Base-by-base conservation (phyloP, 805 yeast species). In the Pichia manshurica region DNA sequence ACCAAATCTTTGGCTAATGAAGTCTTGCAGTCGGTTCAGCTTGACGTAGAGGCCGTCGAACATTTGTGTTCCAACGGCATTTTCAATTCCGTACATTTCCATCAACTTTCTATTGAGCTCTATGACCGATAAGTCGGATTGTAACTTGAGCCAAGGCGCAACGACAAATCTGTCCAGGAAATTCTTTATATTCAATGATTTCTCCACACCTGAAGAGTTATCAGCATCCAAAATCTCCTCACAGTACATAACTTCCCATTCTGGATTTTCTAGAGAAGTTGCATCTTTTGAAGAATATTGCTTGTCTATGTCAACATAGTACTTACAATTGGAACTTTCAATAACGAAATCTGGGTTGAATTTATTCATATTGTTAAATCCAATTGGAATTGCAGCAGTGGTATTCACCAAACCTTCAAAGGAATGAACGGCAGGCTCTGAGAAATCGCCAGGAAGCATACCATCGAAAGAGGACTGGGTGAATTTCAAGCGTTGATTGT, bases 391-490 rank as follows among this genome's bases (percentile, higher is more conserved):
- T 1, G 55, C 51, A 20, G 84, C 71, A 0, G 85, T 74, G 0
- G 70, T 53, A 2, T 60, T 53, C 9, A 56, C 41, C 17, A 62
- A 53, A 5, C 55, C 56, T 13, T 60, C 58, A 44, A 58, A 51
- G 1, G 56, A 42, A 16, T 47, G 35, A 1, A 32, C 9, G 13
- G 34, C 31, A 3, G 66, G 58, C 23, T 66, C 95, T 4, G 62
- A 58, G 59, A 90, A 91, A 57, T 87, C 93, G 3, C 95, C 95
- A 0, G 98, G 98, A 32, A 91, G 68, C 51, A 90, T 68, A 0
- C 97, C 97, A 61, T 82, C 78, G 65, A 90, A 91, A 1, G 91
- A 93, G 48, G 88, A 81, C 47, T 73, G 69, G 9, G 86, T 78
- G 63, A 87, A 91, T 56, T 71, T 70, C 21, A 88, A 67, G 54